Evolutionary conservation across 2,329 filamentous ascomycete genomes (phyloP), one percentile per base, ranked within the genome.

Genomic region (Calonectria multiphialidica): DNA sequence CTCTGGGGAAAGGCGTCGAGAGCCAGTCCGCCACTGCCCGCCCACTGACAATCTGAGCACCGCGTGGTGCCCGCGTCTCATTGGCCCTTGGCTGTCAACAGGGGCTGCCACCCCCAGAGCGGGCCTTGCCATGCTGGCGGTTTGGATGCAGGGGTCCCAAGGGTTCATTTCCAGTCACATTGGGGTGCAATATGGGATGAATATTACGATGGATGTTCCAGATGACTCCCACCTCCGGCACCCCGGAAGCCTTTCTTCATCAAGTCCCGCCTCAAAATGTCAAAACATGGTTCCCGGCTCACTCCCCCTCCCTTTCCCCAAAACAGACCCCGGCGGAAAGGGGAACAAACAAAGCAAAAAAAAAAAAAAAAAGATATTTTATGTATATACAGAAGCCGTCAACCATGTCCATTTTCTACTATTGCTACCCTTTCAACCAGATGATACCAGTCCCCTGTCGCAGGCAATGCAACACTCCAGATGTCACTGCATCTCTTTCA

Each of bases 81-180:
- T 78, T 78, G 76, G 77, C 18, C 18, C 23, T 42, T 21, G n/a
- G 3, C n/a, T 16, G 35, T 35, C 35, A 62, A 68, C 72, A 73
- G 69, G 72, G 53, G 53, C 61, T 61, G 6, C 69, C 40, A 37
- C 57, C 57, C 57, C 68, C 69, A 73, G 64, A 62, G 72, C 61
- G 75, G 74, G 70, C 53, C 71, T 16, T 75, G 71, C 67, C 74
- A 73, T 59, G 71, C 71, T 77, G 74, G 75, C 72, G 70, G 69
- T 75, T 75, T 74, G 40, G 62, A 33, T 70, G 72, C 72, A 76
- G 62, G 66, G 72, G 62, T 70, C 63, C 47, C 72, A 74, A 74
- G 65, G 64, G 65, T 37, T 61, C 53, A 59, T 71, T 66, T 68
- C 47, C 70, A 69, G 62, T 59, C 65, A 49, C 69, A 67, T 50